Evolutionary conservation across 805 yeast species (phyloP).

Genomic region (Kodamaea kaohsiungensis): DNA sequence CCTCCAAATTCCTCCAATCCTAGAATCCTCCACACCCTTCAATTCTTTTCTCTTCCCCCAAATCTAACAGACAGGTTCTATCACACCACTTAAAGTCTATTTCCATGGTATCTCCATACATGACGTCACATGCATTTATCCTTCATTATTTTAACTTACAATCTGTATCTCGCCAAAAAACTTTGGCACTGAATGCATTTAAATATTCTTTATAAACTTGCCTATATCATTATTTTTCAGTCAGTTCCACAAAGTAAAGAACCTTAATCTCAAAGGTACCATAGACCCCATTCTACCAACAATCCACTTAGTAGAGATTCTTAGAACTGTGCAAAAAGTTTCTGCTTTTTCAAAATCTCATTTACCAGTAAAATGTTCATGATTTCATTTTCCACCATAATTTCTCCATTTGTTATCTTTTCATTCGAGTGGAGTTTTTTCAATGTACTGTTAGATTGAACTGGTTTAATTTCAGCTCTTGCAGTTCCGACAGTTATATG

Average conservation of each 20-base stretch:
- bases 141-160: neutral
- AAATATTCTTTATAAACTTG: neutral
- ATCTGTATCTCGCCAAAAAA: neutral
- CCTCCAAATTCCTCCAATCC: neutral
- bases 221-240: neutral
- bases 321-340: slow-evolving; percentile 5
- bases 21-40: neutral
- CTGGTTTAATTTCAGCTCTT: slow-evolving; percentile 45
- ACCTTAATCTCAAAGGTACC: neutral
- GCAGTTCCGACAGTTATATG: slow-evolving; percentile 78
- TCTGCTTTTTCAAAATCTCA: neutral
- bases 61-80: neutral
- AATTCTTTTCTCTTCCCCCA: neutral
- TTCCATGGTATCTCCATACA: neutral
- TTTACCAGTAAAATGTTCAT: neutral
- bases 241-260: neutral
- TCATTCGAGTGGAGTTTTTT: neutral
- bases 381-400: neutral
- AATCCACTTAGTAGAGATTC: neutral
- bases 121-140: neutral
- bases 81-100: neutral
- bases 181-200: neutral
- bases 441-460: slow-evolving; percentile 47
- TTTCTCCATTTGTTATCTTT: neutral
- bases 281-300: neutral